Conservation (phyloP, 306 rosid species). For the Clitoria ternatea region DNA sequence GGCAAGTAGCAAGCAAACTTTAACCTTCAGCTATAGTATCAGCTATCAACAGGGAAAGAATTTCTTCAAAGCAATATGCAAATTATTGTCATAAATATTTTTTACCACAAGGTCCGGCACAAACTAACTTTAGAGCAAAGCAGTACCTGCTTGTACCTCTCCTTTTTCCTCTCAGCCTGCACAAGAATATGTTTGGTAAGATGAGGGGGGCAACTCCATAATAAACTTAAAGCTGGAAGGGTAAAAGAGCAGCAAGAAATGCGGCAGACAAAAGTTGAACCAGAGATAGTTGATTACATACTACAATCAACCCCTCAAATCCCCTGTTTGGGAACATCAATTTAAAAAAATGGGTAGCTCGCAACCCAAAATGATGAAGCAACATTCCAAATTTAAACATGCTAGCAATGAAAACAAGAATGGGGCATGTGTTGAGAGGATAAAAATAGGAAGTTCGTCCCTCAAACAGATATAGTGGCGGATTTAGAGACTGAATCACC, state of each 20-base stretch:
- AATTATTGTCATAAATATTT: background rate
- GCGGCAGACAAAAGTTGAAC: background rate
- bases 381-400: background rate
- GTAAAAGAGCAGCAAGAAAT: constrained; percentile 1
- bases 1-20: constrained; percentile 5
- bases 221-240: constrained; percentile 1
- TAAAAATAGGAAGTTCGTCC: background rate
- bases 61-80: background rate
- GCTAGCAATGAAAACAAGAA: background rate
- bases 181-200: constrained; percentile 23
- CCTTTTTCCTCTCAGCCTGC: constrained; percentile 70
- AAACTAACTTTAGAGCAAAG: constrained; percentile 10
- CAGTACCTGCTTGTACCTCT: constrained; percentile 79
- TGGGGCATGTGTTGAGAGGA: background rate
- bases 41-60: constrained; percentile 17
- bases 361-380: background rate
- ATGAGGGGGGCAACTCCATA: background rate
- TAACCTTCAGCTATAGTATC: background rate
- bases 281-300: background rate
- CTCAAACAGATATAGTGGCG: background rate
- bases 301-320: background rate
- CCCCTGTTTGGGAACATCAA: background rate
- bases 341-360: background rate
- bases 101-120: background rate
- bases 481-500: background rate